A percentile compares a stretch with the other conserved stretches of the same genome.
phyloP scores from a whole-genome alignment of 2,329 filamentous ascomycete species.

The Verticillium albo-atrum region DNA sequence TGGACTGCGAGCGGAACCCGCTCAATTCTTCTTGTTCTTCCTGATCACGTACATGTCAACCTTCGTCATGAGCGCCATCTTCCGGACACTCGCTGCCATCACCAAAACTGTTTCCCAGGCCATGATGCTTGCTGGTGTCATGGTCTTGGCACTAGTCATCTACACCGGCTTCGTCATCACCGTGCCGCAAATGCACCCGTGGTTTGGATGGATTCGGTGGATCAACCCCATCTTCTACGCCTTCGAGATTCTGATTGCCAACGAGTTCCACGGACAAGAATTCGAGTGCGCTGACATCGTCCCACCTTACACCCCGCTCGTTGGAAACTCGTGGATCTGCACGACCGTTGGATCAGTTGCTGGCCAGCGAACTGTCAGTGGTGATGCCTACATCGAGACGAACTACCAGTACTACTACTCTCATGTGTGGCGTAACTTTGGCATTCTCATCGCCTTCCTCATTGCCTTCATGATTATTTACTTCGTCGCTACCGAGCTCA shows the following conservation, averaged over 20 bases:
- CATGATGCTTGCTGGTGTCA: conserved; percentile 45
- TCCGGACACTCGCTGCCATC: conserved; percentile 67
- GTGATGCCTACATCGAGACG: conserved; percentile 54
- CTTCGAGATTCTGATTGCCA: conserved; percentile 68
- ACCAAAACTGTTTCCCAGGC: conserved; percentile 62
- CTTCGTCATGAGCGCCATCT: conserved; percentile 71
- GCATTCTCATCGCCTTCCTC: conserved; percentile 61
- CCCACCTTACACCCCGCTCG: conserved; percentile 38
- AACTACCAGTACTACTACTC: conserved; percentile 53
- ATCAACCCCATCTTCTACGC: conserved; percentile 70
- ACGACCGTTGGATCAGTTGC: conserved; percentile 48
- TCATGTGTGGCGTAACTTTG: conserved; percentile 64
- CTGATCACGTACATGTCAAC: conserved; percentile 65
- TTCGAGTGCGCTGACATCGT: conserved; percentile 52
- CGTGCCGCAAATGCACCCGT: conserved; percentile 58
- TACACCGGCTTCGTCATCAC: conserved; percentile 55
- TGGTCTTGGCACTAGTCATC: conserved; percentile 57
- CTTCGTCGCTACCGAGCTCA: conserved; percentile 59
- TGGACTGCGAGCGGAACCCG: conserved; percentile 51
- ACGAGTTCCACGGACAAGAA: conserved; percentile 60
- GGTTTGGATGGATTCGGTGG: conserved; percentile 74
- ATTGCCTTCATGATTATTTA: conserved; percentile 61
- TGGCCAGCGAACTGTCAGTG: conserved; percentile 50
- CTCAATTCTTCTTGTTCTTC: conserved; percentile 72
- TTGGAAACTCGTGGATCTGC: conserved; percentile 48